Evolutionary conservation across 495 filamentous ascomycete genomes (phyloP), one percentile per base, ranked within the genome.

Genomic region (Immersiella caudata): DNA sequence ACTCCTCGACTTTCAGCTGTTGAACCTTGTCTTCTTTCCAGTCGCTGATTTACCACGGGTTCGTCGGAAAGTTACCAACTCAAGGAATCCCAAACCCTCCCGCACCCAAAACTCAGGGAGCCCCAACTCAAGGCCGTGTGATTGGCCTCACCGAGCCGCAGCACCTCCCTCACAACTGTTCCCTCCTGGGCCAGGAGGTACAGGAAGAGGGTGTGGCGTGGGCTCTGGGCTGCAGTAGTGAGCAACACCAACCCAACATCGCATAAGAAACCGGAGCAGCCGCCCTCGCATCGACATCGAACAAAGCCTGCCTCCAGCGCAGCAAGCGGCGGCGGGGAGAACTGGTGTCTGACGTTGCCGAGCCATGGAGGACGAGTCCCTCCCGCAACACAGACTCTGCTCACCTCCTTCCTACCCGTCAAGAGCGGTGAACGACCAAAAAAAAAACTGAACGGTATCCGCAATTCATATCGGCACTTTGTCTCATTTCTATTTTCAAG

Each of bases 341-440:
- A 21, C n/a, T 35, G 63, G 52, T 58, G 63, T 54, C 27, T 65
- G 26, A 65, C 22, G 9, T 27, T 51, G 20, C 52, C 63, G 61
- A 24, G 8, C 46, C 22, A 33, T n/a, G 3, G 21, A 26, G 54
- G 46, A 22, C 40, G 50, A 64, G 62, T 61, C 60, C 60, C 50
- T 67, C 69, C 71, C 63, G 71, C 73, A 71, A 73, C 69, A 69
- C 68, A 58, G 66, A 66, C 64, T 62, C 16, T 36, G 51, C 60
- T 51, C 21, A 29, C 35, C 62, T 24, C 57, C 29, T 21, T 35
- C 20, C 51, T 46, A 66, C 57, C 70, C 68, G 64, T 70, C 68
- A 73, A 67, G 67, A 71, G 70, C 72, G 72, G 70, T 76, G 72
- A 76, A 72, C 55, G 61, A 27, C 12, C 40, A 33, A 8, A 66